Percentiles rank a stretch among this genome's conserved stretches.
Evolutionary conservation across 345 rosid species (phyloP).

Genomic region (Arabidopsis arenosa): DNA sequence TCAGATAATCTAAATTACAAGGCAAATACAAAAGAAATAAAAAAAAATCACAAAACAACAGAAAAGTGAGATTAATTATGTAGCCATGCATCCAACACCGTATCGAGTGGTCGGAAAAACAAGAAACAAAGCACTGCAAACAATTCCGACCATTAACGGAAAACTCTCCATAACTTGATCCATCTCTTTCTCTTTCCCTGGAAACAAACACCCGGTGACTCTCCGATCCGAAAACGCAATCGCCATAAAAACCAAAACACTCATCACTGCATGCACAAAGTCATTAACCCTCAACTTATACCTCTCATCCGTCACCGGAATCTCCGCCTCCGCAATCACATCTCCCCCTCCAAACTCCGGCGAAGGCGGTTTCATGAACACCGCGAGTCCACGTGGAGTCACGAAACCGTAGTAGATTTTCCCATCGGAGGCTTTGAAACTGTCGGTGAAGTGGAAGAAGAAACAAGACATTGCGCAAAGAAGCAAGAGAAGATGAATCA

Average conservation of each 20-base stretch:
- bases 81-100: slow-evolving; percentile 71
- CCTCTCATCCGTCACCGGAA: slow-evolving; percentile 61
- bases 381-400: slow-evolving; percentile 64
- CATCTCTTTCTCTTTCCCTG: slow-evolving; percentile 70
- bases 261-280: slow-evolving; percentile 72
- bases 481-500: slow-evolving; percentile 58
- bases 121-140: slow-evolving; percentile 72
- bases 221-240: slow-evolving; percentile 72
- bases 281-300: slow-evolving; percentile 62
- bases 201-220: slow-evolving; percentile 62
- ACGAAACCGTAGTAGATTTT: slow-evolving; percentile 71
- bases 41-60: not conserved
- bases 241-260: slow-evolving; percentile 73
- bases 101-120: slow-evolving; percentile 66
- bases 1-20: no score
- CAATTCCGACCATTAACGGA: slow-evolving; percentile 73
- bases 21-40: no score
- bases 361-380: slow-evolving; percentile 52
- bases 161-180: slow-evolving; percentile 81
- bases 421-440: slow-evolving; percentile 67
- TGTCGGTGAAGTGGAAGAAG: slow-evolving; percentile 79
- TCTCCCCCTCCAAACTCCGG: slow-evolving; percentile 47
- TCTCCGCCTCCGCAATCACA: slow-evolving; percentile 51
- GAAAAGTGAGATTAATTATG: slow-evolving; percentile 23
- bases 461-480: slow-evolving; percentile 73